Base-by-base conservation (phyloP, 2,329 filamentous ascomycete species). In the Chrysoporthe austroafricana region DNA sequence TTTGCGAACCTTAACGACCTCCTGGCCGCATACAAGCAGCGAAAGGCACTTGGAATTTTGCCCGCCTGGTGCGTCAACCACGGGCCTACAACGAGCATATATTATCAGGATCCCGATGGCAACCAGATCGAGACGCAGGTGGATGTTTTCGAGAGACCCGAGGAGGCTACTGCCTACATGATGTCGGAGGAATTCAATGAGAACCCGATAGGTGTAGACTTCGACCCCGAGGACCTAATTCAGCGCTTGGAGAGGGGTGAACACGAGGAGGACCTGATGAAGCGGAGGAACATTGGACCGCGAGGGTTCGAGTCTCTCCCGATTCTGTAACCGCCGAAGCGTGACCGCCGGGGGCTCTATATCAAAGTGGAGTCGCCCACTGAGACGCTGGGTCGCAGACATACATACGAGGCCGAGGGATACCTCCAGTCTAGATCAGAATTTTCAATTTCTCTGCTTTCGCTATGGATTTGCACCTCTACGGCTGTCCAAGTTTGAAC, bases 21-120 rank as follows among this genome's bases (percentile, higher is more conserved):
- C 3, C 21, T 76, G 3, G 63, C 71, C 1, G 74, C 78, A 1
- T 84, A 83, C 70, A 64, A 69, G 39, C 75, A 80, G 68, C 73
- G 78, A 5, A 80, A 79, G 67, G 71, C 71, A 0, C 65, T 71
- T 4, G 79, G 77, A 0, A 79, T 83, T 50, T 9, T 73, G 32
- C 83, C 83, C 0, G 16, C 76, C 4, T 83, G 80, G 81, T 76
- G 72, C 62, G 75, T 82, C 42, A 83, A 85, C 70, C 83, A 85
- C 71, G 83, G 84, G 4, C 75, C 77, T 1, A 84, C 79, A 2
- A 81, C 76, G 0, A 80, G 77, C 71, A 79, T 85, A 26, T 85
- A 85, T 72, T 85, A 85, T 71, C 69, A 71, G 11, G 83, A 85
- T 70, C 83, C 82, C 1, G 82, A 85, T 70, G 81, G 82, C 11